Evolutionary conservation across 345 rosid species (phyloP).

Genomic region (Pistacia vera): DNA sequence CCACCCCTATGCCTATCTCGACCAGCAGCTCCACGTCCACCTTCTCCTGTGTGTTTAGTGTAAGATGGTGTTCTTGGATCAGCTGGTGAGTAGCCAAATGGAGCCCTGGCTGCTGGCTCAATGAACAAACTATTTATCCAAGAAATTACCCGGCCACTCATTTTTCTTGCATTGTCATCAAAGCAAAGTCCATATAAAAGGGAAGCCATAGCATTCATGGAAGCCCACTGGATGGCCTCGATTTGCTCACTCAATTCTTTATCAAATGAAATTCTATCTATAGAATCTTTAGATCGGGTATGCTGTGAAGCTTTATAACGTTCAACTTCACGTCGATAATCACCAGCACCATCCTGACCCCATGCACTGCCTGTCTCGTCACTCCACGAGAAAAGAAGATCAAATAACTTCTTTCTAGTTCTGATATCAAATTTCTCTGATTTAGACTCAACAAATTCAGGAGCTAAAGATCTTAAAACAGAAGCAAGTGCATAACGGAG

Average conservation of each 20-base stretch:
- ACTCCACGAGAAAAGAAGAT: conserved; percentile 88
- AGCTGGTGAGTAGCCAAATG: conserved; percentile 96
- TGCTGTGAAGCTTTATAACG: conserved; percentile 94
- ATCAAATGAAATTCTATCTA: conserved; percentile 91
- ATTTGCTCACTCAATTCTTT: conserved; percentile 88
- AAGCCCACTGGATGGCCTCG: conserved; percentile 98
- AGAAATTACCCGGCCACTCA: conserved; percentile 93
- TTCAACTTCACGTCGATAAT: conserved; percentile 97
- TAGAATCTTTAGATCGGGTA: conserved; percentile 88
- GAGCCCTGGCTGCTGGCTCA: conserved; percentile 94
- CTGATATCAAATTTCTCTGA: conserved; percentile 90
- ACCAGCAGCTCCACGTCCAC: conserved; percentile 76
- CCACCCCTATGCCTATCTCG: conserved; percentile 90
- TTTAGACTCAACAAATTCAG: conserved; percentile 91
- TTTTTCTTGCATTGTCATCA: conserved; percentile 98
- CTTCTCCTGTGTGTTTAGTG: conserved; percentile 84
- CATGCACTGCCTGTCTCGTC: conserved; percentile 83
- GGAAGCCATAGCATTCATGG: conserved; percentile 97
- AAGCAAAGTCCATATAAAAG: conserved; percentile 95
- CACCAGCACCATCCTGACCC: conserved; percentile 86
- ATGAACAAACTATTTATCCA: conserved; percentile 98
- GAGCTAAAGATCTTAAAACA: conserved; percentile 87
- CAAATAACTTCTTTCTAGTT: conserved; percentile 88
- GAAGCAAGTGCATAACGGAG: conserved; percentile 93
- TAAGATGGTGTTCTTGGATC: conserved; percentile 91